Evolutionary conservation across 2,329 filamentous ascomycete species (phyloP).

Genomic region (Allantophomopsis cytisporea): DNA sequence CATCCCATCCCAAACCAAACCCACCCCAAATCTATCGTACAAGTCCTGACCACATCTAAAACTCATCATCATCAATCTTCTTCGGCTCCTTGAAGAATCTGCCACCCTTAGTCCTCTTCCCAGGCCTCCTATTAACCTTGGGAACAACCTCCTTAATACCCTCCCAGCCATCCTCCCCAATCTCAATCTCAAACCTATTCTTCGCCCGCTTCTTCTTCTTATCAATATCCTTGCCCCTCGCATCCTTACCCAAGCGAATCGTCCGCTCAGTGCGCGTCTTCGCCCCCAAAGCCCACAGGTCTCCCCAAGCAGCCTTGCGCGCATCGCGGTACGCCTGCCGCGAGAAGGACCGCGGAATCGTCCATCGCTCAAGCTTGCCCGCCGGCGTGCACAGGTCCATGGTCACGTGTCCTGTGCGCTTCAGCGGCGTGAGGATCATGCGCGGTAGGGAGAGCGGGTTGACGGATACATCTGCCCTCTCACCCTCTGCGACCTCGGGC

Average conservation of each 20-base stretch:
- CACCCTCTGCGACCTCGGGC: slow-evolving; percentile 4
- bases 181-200: slow-evolving; percentile 24
- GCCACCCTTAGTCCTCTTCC: slow-evolving; percentile 19
- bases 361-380: slow-evolving; percentile 86
- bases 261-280: slow-evolving; percentile 62
- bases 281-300: slow-evolving; percentile 88
- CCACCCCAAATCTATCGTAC: too few species aligned
- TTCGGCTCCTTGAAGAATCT: slow-evolving; percentile 21
- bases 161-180: slow-evolving; percentile 15
- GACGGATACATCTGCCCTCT: slow-evolving; percentile 12
- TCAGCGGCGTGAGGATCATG: slow-evolving; percentile 66
- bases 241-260: slow-evolving; percentile 41
- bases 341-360: slow-evolving; percentile 69
- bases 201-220: slow-evolving; percentile 25
- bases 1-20: too few species aligned
- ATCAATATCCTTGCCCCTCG: slow-evolving; percentile 13
- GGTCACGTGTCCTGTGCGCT: slow-evolving; percentile 76
- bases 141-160: slow-evolving; percentile 9
- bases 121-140: slow-evolving; percentile 1
- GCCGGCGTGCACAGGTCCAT: slow-evolving; percentile 83
- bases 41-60: background rate
- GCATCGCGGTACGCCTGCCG: slow-evolving; percentile 82
- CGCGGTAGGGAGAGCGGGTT: slow-evolving; percentile 64
- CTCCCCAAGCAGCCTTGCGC: slow-evolving; percentile 81
- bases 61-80: slow-evolving; percentile 15